A percentile compares a stretch with the other conserved stretches of the same genome.
Conservation (phyloP, 106 monocot species). For the Phalaenopsis aphrodite region DNA sequence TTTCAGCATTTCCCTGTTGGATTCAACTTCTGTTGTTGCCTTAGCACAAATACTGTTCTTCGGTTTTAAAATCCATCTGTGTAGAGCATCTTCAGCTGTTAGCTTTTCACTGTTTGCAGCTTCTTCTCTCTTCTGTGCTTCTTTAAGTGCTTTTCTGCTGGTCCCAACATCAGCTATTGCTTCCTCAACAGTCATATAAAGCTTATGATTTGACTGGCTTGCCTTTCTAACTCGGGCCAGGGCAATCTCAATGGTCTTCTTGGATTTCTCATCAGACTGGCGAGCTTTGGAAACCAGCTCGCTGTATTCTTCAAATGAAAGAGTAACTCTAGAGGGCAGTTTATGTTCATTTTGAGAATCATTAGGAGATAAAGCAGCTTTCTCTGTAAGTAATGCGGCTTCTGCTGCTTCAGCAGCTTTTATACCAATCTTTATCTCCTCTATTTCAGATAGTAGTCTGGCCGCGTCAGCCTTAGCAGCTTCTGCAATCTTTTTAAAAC, state of each 20-base stretch:
- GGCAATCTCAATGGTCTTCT: conserved; percentile 30
- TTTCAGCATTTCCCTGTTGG: conserved; percentile 35
- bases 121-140: conserved; percentile 46
- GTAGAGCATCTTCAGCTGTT: conserved; percentile 48
- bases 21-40: conserved; percentile 32
- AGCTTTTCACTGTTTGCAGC: conserved; percentile 37
- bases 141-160: conserved; percentile 40
- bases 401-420: conserved; percentile 28
- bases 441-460: conserved; percentile 29
- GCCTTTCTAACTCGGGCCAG: conserved; percentile 38
- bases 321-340: conserved; percentile 12
- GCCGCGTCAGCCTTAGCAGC: conserved; percentile 30
- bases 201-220: conserved; percentile 22
- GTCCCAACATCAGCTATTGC: conserved; percentile 35
- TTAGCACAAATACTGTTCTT: too few species aligned
- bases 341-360: neutral
- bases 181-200: conserved; percentile 48
- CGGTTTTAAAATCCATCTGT: conserved; percentile 3
- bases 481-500: conserved; percentile 30
- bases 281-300: conserved; percentile 36
- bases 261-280: conserved; percentile 35
- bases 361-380: conserved; percentile 26
- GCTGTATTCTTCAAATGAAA: conserved; percentile 42
- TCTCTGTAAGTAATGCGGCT: conserved; percentile 33
- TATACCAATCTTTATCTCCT: conserved; percentile 29